Evolutionary conservation across 192 early-diverging fungal species (phyloP).

Genomic region (Spizellomyces punctatus): DNA sequence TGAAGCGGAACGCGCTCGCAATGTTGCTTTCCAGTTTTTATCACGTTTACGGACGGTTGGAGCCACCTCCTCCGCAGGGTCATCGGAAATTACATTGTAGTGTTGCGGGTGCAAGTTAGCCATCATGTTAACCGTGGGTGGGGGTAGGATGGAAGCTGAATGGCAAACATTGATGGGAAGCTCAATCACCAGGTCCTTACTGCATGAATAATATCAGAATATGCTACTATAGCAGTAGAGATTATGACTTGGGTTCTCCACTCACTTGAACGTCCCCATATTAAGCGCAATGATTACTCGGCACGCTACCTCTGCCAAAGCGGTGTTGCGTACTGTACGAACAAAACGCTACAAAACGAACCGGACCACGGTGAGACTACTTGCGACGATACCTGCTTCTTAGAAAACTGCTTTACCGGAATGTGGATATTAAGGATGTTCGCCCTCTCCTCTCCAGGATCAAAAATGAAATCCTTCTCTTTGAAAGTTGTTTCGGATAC

Average conservation of each 20-base stretch:
- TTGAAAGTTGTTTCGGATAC: slow-evolving; percentile 55
- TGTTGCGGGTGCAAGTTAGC: slow-evolving; percentile 33
- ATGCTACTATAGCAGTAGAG: not conserved
- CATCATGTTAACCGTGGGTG: slow-evolving; percentile 18
- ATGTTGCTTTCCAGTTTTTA: slow-evolving; percentile 19
- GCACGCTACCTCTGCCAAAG: slow-evolving; percentile 58
- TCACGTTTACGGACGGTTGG: slow-evolving; percentile 8
- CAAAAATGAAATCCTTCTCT: slow-evolving; percentile 58
- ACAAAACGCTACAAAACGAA: slow-evolving; percentile 34
- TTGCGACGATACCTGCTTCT: not conserved
- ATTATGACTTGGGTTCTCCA: not conserved
- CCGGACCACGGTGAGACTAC: not conserved
- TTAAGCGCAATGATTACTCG: slow-evolving; percentile 22
- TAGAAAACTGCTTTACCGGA: slow-evolving; percentile 34
- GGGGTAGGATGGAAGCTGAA: slow-evolving; percentile 48
- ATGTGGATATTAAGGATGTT: slow-evolving; percentile 57
- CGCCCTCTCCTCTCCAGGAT: slow-evolving; percentile 58
- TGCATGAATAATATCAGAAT: slow-evolving; percentile 11
- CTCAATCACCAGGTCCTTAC: slow-evolving; percentile 55
- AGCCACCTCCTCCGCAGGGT: slow-evolving; percentile 2
- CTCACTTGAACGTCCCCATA: slow-evolving; percentile 32
- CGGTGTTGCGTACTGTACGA: slow-evolving; percentile 57
- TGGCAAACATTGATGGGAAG: slow-evolving; percentile 61
- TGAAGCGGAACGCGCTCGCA: slow-evolving; percentile 26
- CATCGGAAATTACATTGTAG: slow-evolving; percentile 31